Evolutionary conservation across 768 basidiomycete genomes (phyloP).

Genomic region (Calocybe gangraenosa): DNA sequence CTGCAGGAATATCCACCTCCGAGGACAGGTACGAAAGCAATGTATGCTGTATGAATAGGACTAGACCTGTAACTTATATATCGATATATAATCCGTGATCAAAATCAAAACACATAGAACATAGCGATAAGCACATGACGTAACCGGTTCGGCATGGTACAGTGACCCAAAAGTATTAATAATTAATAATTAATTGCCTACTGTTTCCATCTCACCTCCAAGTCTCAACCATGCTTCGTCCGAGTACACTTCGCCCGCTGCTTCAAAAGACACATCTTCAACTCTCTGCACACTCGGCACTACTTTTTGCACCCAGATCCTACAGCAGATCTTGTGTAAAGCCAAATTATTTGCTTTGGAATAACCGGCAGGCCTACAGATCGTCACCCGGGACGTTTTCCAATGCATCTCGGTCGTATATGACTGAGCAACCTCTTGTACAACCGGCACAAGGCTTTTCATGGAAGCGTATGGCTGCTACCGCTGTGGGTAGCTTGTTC

Average conservation of each 20-base stretch:
- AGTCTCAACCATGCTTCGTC: slow-evolving; percentile 10
- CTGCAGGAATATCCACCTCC: slow-evolving; percentile 14
- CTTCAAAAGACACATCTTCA: slow-evolving; percentile 5
- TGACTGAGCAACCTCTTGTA: slow-evolving; percentile 38
- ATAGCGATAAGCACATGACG: not conserved
- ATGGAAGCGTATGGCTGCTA: slow-evolving; percentile 39
- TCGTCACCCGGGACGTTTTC: slow-evolving; percentile 20
- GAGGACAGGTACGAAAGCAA: not conserved
- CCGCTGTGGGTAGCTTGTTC: slow-evolving; percentile 38
- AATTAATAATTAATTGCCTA: too few relatives aligned
- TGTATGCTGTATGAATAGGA: slow-evolving; percentile 1
- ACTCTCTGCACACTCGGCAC: not conserved
- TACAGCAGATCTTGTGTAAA: slow-evolving; percentile 28
- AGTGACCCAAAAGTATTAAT: too few relatives aligned
- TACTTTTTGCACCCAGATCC: slow-evolving; percentile 6
- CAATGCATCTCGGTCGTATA: slow-evolving; percentile 39
- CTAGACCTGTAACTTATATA: not conserved
- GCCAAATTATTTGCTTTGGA: slow-evolving; percentile 14
- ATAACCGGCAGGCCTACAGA: slow-evolving; percentile 17
- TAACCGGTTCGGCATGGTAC: not conserved
- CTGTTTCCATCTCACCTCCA: too few relatives aligned
- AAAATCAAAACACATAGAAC: too few relatives aligned
- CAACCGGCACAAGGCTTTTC: slow-evolving; percentile 28
- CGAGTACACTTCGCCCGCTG: slow-evolving; percentile 11
- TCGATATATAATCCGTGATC: too few relatives aligned